These are phyloP conservation scores for Dothistroma septosporum DNA, from an alignment of 2,329 filamentous ascomycete species.

Conservation along the genomic window DNA sequence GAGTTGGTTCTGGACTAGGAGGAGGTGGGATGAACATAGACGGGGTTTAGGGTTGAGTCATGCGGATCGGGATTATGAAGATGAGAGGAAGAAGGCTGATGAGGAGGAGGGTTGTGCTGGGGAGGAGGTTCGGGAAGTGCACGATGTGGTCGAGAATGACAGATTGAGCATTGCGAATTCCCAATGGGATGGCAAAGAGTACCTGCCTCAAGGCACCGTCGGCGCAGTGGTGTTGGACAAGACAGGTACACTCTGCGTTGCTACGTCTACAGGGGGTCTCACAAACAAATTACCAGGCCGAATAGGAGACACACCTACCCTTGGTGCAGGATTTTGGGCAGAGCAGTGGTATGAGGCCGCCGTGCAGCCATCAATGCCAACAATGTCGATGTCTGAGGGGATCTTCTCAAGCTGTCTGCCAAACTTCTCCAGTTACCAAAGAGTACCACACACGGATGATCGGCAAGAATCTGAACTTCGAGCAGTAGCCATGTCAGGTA, in stretches of 20 bases:
- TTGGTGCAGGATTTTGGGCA: conserved; percentile 86
- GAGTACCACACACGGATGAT: conserved; percentile 2
- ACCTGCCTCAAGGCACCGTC: conserved; percentile 77
- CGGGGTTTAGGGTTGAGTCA: conserved; percentile 51
- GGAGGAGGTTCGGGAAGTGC: background rate
- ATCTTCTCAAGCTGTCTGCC: conserved; percentile 23
- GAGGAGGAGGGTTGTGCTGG: conserved; percentile 12
- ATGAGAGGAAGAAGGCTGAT: conserved; percentile 35
- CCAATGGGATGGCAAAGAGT: conserved; percentile 58
- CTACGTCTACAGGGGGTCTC: conserved; percentile 67
- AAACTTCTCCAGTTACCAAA: conserved; percentile 18
- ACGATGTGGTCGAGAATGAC: background rate
- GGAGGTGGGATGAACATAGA: conserved; percentile 73
- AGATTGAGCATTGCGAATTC: conserved; percentile 6
- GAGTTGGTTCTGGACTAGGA: conserved; percentile 73
- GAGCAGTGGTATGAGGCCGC: conserved; percentile 62
- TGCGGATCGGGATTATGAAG: conserved; percentile 40
- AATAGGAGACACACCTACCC: conserved; percentile 78
- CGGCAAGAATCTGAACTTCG: conserved; percentile 11
- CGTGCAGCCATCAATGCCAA: background rate
- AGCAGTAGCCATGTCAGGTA: conserved; percentile 33
- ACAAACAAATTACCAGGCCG: conserved; percentile 85
- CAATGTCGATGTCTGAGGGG: background rate
- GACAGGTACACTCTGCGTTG: conserved; percentile 67
- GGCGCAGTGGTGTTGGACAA: conserved; percentile 77